Percentiles rank a stretch among this genome's conserved stretches.
These are phyloP conservation scores for Colletotrichum australisinense DNA, from an alignment of 2,329 filamentous ascomycete species.

Conservation along the genomic window DNA sequence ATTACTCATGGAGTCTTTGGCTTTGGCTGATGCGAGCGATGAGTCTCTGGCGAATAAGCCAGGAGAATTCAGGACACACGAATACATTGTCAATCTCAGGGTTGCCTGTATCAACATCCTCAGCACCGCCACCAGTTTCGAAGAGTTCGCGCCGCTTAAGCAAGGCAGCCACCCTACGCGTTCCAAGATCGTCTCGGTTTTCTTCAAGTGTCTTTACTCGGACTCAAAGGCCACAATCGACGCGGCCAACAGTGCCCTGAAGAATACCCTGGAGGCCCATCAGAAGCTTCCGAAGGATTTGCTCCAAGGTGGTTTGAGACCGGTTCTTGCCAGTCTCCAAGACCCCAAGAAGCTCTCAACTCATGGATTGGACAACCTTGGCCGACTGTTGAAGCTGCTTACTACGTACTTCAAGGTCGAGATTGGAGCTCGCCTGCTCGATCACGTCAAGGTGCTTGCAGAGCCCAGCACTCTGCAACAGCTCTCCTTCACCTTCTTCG, in stretches of 20 bases:
- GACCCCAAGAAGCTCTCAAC: conserved; percentile 92
- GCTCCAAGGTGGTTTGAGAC: conserved; percentile 90
- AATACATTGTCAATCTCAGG: conserved; percentile 89
- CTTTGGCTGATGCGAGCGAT: conserved; percentile 93
- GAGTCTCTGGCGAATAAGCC: conserved; percentile 94
- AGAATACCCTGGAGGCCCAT: conserved; percentile 86
- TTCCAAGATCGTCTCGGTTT: conserved; percentile 86
- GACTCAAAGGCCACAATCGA: conserved; percentile 93
- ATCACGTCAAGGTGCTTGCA: conserved; percentile 92
- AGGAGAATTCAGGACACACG: conserved; percentile 93
- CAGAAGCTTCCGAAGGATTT: conserved; percentile 95
- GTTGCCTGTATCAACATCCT: conserved; percentile 94
- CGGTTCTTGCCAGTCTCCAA: conserved; percentile 95
- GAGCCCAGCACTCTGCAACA: conserved; percentile 85
- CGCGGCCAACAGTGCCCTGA: conserved; percentile 90
- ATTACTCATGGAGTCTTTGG: conserved; percentile 91
- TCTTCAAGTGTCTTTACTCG: conserved; percentile 97
- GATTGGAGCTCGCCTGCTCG: conserved; percentile 91
- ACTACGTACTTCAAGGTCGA: conserved; percentile 99
- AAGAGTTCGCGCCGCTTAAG: conserved; percentile 80
- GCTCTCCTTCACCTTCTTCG: conserved; percentile 93
- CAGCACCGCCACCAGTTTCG: conserved; percentile 92
- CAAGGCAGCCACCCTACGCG: conserved; percentile 73
- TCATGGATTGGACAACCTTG: conserved; percentile 90
- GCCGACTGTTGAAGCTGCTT: conserved; percentile 86